These are phyloP conservation scores for Teratosphaeria viscida DNA, from an alignment of 2,329 filamentous ascomycete genomes.

Conservation along the genomic window DNA sequence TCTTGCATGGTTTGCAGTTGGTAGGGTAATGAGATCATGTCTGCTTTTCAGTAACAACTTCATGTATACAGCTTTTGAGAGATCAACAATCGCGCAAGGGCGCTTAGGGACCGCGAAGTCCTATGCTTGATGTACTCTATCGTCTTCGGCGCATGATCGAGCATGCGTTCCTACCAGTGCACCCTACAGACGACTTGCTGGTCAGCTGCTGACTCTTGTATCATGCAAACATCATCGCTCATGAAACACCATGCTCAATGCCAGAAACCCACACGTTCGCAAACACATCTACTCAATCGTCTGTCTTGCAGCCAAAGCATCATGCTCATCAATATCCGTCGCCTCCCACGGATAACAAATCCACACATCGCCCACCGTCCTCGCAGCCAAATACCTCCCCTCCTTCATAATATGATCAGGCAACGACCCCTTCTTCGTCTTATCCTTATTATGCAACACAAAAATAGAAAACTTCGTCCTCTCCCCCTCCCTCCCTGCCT, in stretches of 20 bases:
- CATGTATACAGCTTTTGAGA: too few relatives aligned
- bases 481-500: constrained; percentile 56
- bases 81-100: too few relatives aligned
- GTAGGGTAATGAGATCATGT: background rate
- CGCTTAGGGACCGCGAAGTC: background rate
- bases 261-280: background rate
- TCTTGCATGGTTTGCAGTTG: background rate
- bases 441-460: constrained; percentile 98
- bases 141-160: background rate
- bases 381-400: constrained; percentile 70
- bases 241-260: background rate
- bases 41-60: too few relatives aligned
- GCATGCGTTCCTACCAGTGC: too few relatives aligned
- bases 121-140: background rate
- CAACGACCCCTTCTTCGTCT: constrained; percentile 81
- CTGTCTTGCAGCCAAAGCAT: constrained; percentile 48
- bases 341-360: constrained; percentile 99
- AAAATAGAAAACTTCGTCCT: constrained; percentile 90
- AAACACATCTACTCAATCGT: constrained; percentile 6
- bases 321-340: constrained; percentile 86
- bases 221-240: background rate
- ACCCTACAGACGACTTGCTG: background rate
- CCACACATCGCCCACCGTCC: constrained; percentile 89
- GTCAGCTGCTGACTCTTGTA: background rate
- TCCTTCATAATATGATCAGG: constrained; percentile 65